Evolutionary conservation across 257 asterid species (phyloP).

Genomic region (Misopates orontium): DNA sequence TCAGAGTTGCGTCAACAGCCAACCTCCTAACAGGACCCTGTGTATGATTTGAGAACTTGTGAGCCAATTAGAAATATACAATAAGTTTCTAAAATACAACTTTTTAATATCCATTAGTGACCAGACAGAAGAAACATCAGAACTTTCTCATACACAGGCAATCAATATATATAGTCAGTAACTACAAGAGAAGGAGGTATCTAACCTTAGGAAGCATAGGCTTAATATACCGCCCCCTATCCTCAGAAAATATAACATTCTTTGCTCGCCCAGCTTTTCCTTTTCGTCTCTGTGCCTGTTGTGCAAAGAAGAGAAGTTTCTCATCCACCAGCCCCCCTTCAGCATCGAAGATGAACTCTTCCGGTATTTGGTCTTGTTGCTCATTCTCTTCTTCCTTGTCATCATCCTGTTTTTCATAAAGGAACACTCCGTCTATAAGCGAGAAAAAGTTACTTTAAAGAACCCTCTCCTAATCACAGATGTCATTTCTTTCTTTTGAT

Average conservation of each 20-base stretch:
- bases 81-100: neutral
- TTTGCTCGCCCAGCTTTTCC: slow-evolving; percentile 99
- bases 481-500: neutral
- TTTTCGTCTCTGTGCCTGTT: slow-evolving; percentile 83
- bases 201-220: slow-evolving; percentile 98
- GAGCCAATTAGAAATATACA: slow-evolving; percentile 26
- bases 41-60: slow-evolving; percentile 31
- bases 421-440: slow-evolving; percentile 22
- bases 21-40: slow-evolving; percentile 98
- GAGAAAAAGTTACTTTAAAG: neutral
- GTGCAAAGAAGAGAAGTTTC: slow-evolving; percentile 97
- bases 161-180: neutral
- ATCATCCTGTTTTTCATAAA: slow-evolving; percentile 54
- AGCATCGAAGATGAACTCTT: slow-evolving; percentile 94
- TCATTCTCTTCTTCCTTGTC: slow-evolving; percentile 70
- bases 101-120: neutral
- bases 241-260: slow-evolving; percentile 95
- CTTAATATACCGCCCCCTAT: slow-evolving; percentile 92
- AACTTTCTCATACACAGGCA: neutral
- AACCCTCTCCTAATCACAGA: neutral
- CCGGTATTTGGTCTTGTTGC: slow-evolving; percentile 90
- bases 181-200: slow-evolving; percentile 17
- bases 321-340: slow-evolving; percentile 97
- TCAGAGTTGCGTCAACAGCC: slow-evolving; percentile 99
- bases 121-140: neutral